These are phyloP conservation scores for Crassisporium funariophilum DNA, from an alignment of 768 basidiomycete genomes.

Conservation along the genomic window DNA sequence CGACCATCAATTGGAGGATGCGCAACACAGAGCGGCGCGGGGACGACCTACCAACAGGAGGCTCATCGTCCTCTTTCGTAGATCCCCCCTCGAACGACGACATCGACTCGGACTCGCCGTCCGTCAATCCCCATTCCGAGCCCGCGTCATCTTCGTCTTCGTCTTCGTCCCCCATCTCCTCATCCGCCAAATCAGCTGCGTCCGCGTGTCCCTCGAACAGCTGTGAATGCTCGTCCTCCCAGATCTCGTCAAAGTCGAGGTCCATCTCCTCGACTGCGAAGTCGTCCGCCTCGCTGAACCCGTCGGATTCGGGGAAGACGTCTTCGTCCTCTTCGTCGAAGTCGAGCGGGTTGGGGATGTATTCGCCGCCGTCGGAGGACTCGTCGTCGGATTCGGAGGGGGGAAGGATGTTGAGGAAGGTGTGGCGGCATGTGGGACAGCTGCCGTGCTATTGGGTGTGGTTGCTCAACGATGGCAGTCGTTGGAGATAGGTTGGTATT, in stretches of 20 bases:
- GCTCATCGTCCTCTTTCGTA: constrained; percentile 11
- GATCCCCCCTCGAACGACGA: constrained; percentile 25
- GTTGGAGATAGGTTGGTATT: background rate
- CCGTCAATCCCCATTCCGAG: constrained; percentile 44
- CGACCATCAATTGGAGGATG: constrained; percentile 15
- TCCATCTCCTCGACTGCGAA: constrained; percentile 46
- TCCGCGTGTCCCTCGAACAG: constrained; percentile 10
- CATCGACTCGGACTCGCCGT: constrained; percentile 38
- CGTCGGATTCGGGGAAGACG: constrained; percentile 44
- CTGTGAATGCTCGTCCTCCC: constrained; percentile 17
- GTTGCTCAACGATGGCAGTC: constrained; percentile 1
- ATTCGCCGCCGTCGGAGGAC: constrained; percentile 69
- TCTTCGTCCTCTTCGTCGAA: constrained; percentile 58
- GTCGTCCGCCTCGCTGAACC: constrained; percentile 38
- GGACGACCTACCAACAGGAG: constrained; percentile 19
- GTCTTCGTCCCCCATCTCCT: constrained; percentile 26
- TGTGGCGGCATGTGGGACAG: constrained; percentile 67
- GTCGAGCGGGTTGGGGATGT: constrained; percentile 51
- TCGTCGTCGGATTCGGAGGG: constrained; percentile 60
- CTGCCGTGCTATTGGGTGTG: constrained; percentile 57
- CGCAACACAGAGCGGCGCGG: constrained; percentile 6
- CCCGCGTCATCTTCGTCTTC: constrained; percentile 22
- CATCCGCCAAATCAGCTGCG: constrained; percentile 21
- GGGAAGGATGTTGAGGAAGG: constrained; percentile 56
- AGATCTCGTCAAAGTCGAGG: constrained; percentile 26